Evolutionary conservation across 176 grass and related monocot species (phyloP).

Genomic region (Aegilops longissima): DNA sequence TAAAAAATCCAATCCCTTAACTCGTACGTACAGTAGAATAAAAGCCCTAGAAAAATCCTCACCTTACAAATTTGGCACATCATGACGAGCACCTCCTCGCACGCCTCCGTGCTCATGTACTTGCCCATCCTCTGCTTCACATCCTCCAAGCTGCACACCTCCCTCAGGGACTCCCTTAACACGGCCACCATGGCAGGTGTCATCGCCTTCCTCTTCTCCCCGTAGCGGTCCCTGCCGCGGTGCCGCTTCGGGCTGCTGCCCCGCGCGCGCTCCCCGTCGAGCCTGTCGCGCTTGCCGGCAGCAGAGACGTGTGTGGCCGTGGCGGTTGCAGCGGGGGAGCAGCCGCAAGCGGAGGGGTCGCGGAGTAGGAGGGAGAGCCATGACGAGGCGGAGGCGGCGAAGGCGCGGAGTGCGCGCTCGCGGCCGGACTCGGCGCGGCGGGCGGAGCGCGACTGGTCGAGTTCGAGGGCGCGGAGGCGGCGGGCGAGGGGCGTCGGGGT

Average conservation of each 20-base stretch:
- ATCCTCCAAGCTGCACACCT: conserved; percentile 63
- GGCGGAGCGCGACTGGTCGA: conserved; percentile 57
- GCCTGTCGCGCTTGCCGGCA: conserved; percentile 8
- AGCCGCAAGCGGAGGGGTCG: conserved; percentile 47
- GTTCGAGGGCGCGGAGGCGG: conserved; percentile 51
- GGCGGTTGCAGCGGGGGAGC: not conserved
- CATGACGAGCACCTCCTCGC: conserved; percentile 59
- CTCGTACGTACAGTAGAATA: not conserved
- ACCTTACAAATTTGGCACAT: conserved; percentile 71
- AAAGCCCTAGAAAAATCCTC: not conserved
- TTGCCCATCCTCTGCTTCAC: conserved; percentile 47
- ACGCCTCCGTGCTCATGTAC: conserved; percentile 45
- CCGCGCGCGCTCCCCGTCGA: conserved; percentile 3
- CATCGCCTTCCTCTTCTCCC: conserved; percentile 20
- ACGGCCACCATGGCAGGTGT: conserved; percentile 27
- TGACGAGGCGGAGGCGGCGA: conserved; percentile 40
- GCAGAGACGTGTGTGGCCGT: not conserved
- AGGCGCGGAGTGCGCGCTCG: conserved; percentile 40
- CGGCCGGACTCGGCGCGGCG: conserved; percentile 42
- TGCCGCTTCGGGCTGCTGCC: conserved; percentile 50
- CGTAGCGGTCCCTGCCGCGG: conserved; percentile 1
- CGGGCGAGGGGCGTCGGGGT: conserved; percentile 13
- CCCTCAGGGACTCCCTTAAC: conserved; percentile 45
- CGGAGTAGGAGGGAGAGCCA: conserved; percentile 60
- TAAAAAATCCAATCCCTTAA: not conserved